Evolutionary conservation across 1,284 basidiomycete genomes (phyloP).

Genomic region (Cutaneotrichosporon dermatis): DNA sequence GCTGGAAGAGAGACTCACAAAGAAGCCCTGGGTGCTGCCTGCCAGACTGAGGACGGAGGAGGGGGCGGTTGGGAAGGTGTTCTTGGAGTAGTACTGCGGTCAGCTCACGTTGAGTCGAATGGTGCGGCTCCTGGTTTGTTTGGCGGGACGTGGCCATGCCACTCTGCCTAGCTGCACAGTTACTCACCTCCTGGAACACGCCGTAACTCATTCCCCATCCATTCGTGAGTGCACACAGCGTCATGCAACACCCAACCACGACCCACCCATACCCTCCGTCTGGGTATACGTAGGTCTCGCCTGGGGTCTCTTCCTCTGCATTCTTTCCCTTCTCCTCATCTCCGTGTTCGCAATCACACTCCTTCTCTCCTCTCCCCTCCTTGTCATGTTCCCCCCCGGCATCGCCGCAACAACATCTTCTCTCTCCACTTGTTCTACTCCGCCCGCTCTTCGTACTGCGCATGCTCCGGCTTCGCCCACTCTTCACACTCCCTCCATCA

Average conservation of each 20-base stretch:
- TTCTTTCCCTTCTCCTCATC: conserved; percentile 1
- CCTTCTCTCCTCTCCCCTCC: neutral
- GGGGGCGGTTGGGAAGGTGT: conserved; percentile 15
- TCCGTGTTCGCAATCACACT: neutral
- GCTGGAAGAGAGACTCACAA: neutral
- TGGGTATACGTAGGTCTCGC: conserved; percentile 29
- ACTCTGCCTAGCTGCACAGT: too few species aligned
- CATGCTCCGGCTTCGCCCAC: neutral
- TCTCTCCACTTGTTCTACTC: too few species aligned
- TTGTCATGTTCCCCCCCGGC: too few species aligned
- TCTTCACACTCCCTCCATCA: too few species aligned
- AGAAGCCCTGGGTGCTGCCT: conserved; percentile 11
- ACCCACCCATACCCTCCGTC: conserved; percentile 48
- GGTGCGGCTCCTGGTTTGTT: too few species aligned
- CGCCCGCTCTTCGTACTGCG: neutral
- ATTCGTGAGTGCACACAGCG: conserved; percentile 25
- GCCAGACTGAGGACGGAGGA: conserved; percentile 24
- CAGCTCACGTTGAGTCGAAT: neutral
- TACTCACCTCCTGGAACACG: conserved; percentile 30
- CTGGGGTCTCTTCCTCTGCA: neutral
- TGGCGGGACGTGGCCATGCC: too few species aligned
- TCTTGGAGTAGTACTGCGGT: conserved; percentile 28
- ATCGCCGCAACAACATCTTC: too few species aligned
- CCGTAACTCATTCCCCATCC: conserved; percentile 37
- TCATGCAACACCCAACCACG: conserved; percentile 31